Percentiles rank a stretch among this genome's conserved stretches.
These are phyloP conservation scores for Boletus eberwhitei DNA, from an alignment of 768 basidiomycete genomes.

Conservation along the genomic window DNA sequence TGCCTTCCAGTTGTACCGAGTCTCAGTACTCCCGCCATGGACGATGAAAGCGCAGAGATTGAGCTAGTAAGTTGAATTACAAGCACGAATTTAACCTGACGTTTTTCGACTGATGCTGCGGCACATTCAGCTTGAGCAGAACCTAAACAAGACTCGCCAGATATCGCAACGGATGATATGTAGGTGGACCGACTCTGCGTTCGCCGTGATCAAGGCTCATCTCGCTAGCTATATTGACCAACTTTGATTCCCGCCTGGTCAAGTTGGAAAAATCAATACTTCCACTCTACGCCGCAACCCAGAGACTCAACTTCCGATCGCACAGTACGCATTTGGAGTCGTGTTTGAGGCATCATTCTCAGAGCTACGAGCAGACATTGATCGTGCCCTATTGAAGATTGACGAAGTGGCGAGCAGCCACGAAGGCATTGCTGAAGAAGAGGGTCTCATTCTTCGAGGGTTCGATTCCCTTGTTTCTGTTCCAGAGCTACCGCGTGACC, in stretches of 20 bases:
- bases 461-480: slow-evolving; percentile 26
- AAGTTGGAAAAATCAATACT: slow-evolving; percentile 84
- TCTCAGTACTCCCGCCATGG: slow-evolving; percentile 8
- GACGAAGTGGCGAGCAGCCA: slow-evolving; percentile 74
- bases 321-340: slow-evolving; percentile 51
- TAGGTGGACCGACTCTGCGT: slow-evolving; percentile 35
- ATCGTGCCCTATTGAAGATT: slow-evolving; percentile 72
- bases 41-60: slow-evolving; percentile 28
- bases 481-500: background rate
- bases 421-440: slow-evolving; percentile 73
- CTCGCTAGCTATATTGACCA: slow-evolving; percentile 70
- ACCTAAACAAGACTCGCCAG: slow-evolving; percentile 80
- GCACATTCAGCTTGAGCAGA: slow-evolving; percentile 68
- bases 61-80: slow-evolving; percentile 13
- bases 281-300: slow-evolving; percentile 77
- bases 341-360: background rate
- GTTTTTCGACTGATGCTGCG: background rate
- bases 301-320: slow-evolving; percentile 66
- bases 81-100: background rate
- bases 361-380: slow-evolving; percentile 56
- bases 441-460: slow-evolving; percentile 77
- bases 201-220: slow-evolving; percentile 19
- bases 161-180: slow-evolving; percentile 85
- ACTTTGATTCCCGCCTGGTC: slow-evolving; percentile 77
- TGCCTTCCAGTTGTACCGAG: background rate